Base-by-base conservation (phyloP, 176 grass and related monocot genomes). In the Coix lacrymajobi region DNA sequence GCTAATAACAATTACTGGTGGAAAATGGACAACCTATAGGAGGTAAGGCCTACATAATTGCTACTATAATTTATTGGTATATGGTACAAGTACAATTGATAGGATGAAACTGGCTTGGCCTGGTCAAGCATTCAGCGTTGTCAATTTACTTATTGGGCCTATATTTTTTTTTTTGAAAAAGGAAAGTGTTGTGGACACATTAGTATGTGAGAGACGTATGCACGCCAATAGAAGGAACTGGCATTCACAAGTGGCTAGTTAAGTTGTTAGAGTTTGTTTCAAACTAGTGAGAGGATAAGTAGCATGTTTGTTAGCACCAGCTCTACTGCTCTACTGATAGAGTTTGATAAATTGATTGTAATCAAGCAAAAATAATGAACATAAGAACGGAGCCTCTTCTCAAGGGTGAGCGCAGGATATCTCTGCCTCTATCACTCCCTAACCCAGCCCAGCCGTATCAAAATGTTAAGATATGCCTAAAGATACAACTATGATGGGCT, bases 1-100 rank as follows among this genome's bases (percentile, higher is more conserved):
- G 75, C 76, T 98, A 90, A 89, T 98, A 71, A 98, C 96, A 76
- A 95, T 98, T 84, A 98, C 96, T 17, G 96, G 96, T 79, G 96
- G 96, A 80, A 98, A 95, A 89, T 98, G 96, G 96, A 98, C 92
- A 40, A 98, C 92, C 37, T 95, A 95, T 83, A 85, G 96, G 85
- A 98, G 96, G 96, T 98, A 91, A 80, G 79, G 29, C n/a, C 41
- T 63, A 28, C 51, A 24, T 28, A 24, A 30, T 77, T 70, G 37
- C 62, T 33, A 63, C 26, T 70, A 40, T 75, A 60, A 30, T 83
- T 71, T 71, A 15, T 87, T 46, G 6, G 36, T 73, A 74, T n/a
- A n/a, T n/a, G n/a, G n/a, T n/a, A n/a, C n/a, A n/a, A n/a, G 29
- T 30, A 8, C n/a, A n/a, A n/a, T 48, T 60, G 37, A 38, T 34